phyloP scores from a whole-genome alignment of 805 yeast genomes.

The Kuraishia molischiana region DNA sequence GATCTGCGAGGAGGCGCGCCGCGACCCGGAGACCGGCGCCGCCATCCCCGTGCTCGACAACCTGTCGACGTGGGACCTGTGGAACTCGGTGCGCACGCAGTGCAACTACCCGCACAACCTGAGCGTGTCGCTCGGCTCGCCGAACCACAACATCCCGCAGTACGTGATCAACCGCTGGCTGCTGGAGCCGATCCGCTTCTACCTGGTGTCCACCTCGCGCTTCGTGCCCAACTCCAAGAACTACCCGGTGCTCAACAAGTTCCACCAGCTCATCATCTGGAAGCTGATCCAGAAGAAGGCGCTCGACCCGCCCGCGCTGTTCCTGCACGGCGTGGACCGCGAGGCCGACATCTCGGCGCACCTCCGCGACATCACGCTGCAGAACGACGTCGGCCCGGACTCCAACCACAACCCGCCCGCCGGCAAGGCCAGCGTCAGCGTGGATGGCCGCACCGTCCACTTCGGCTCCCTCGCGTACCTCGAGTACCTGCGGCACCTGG shows the following conservation, averaged over 20 bases:
- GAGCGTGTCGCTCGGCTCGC: slow-evolving; percentile 70
- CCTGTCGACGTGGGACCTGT: slow-evolving; percentile 63
- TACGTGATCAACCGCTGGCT: slow-evolving; percentile 51
- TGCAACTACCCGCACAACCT: slow-evolving; percentile 45
- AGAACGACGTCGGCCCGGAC: not conserved
- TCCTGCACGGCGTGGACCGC: slow-evolving; percentile 47
- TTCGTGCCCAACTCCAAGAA: slow-evolving; percentile 51
- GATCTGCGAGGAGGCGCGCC: slow-evolving; percentile 31
- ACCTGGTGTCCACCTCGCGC: slow-evolving; percentile 43
- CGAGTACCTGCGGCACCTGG: slow-evolving; percentile 18
- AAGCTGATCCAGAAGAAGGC: slow-evolving; percentile 32
- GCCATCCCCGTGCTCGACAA: slow-evolving; percentile 24
- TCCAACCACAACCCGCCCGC: not conserved
- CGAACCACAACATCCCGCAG: slow-evolving; percentile 45
- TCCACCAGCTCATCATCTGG: slow-evolving; percentile 39
- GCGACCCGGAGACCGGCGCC: slow-evolving; percentile 13
- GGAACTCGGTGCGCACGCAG: slow-evolving; percentile 54
- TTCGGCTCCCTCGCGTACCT: slow-evolving; percentile 18
- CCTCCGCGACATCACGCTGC: slow-evolving; percentile 9
- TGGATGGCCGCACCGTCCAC: slow-evolving; percentile 11
- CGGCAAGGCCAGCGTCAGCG: slow-evolving; percentile 3
- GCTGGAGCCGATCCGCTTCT: slow-evolving; percentile 54
- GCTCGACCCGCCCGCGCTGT: slow-evolving; percentile 27
- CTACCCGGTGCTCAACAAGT: slow-evolving; percentile 56
- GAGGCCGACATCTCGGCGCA: slow-evolving; percentile 14